Percentiles rank a stretch among this genome's conserved stretches.
These are phyloP conservation scores for Rheum nobile DNA, from an alignment of 148 eudicot species.

Conservation along the genomic window DNA sequence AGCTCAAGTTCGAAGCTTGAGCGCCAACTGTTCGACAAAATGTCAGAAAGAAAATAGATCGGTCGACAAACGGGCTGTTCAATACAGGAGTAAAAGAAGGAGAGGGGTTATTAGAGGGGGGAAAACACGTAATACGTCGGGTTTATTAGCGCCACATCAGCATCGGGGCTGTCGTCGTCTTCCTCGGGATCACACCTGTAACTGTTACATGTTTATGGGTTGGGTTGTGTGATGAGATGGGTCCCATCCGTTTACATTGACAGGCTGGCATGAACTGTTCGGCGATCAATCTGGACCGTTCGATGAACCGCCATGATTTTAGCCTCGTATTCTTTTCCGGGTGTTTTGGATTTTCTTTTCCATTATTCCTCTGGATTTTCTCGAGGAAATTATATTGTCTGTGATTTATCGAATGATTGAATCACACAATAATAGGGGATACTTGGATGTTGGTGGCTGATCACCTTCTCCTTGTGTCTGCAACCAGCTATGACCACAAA, in stretches of 20 bases:
- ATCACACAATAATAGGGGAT: background rate
- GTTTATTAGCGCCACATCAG: background rate
- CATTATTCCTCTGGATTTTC: background rate
- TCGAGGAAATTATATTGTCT: background rate
- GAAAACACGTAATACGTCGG: too few relatives aligned
- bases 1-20: background rate
- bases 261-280: background rate
- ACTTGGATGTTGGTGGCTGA: constrained; percentile 1
- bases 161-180: constrained; percentile 1
- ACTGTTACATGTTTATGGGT: background rate
- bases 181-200: background rate
- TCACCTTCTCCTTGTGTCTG: background rate
- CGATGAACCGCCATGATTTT: background rate
- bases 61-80: background rate
- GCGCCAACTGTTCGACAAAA: background rate
- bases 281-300: background rate
- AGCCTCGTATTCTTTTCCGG: background rate
- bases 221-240: background rate
- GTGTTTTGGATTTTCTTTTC: background rate
- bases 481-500: background rate
- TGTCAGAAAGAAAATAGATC: background rate
- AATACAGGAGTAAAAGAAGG: too few relatives aligned
- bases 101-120: too few relatives aligned
- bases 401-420: background rate
- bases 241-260: background rate